A percentile compares a stretch with the other conserved stretches of the same genome.
Evolutionary conservation across 164 flowering plant genomes (phyloP).

Genomic region (Chimonanthus praecox): DNA sequence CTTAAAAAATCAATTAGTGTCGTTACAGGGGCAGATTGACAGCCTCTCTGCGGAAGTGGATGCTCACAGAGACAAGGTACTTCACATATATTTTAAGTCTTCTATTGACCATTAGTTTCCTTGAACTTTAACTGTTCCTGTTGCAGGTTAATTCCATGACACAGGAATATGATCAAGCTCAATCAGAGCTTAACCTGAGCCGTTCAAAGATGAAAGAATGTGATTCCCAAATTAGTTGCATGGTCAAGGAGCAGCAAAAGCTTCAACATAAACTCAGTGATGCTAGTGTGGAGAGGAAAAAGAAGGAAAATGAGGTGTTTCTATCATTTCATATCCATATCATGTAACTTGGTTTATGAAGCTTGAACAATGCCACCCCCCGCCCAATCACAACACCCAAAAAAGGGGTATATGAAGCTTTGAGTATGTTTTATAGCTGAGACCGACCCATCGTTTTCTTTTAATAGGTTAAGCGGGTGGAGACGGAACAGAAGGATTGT

Average conservation of each 20-base stretch:
- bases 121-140: not conserved
- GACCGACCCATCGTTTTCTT: not conserved
- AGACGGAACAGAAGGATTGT: constrained; percentile 87
- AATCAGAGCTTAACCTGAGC: constrained; percentile 49
- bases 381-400: too few species aligned
- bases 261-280: constrained; percentile 70
- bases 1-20: constrained; percentile 57
- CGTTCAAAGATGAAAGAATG: constrained; percentile 82
- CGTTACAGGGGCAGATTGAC: constrained; percentile 44
- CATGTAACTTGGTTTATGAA: not conserved
- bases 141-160: constrained; percentile 56
- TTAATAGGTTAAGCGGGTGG: constrained; percentile 81
- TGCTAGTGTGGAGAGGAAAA: constrained; percentile 73
- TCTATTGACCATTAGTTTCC: not conserved
- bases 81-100: not conserved
- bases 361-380: too few species aligned
- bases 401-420: too few species aligned
- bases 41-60: constrained; percentile 55
- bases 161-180: constrained; percentile 47
- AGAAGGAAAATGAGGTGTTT: constrained; percentile 90
- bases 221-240: constrained; percentile 68
- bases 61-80: constrained; percentile 55
- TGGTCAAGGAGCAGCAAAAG: constrained; percentile 73
- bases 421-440: not conserved
- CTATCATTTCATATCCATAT: not conserved